Base-by-base conservation (phyloP, 1,139 yeast genomes). In the Kazachstania sp. region DNA sequence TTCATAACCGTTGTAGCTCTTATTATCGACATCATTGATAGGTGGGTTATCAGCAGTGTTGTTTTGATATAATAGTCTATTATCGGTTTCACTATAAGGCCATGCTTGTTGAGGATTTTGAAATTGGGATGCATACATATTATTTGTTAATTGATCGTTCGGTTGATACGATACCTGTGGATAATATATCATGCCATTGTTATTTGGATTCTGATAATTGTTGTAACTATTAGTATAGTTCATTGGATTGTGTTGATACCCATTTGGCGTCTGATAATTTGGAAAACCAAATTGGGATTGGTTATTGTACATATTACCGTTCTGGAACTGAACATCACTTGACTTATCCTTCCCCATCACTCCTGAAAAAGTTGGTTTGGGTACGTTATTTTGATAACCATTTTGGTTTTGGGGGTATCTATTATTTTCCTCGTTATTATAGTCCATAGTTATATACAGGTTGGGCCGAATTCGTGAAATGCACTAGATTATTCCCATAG, bases 361-460 rank as follows among this genome's bases (percentile, higher is more conserved):
- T 2, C 65, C 65, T 8, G 64, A 59, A 19, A 54, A 61, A 6
- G 62, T 52, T 1, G 65, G 65, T 41, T 50, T 56, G 5, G 65
- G 65, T 18, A 60, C 30, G 30, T 41, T 46, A 23, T 20, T 38
- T 11, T 20, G 5, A 16, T 39, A 37, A 1, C 30, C 18, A 38
- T 38, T 23, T 13, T 36, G 23, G 2, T 13, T n/a, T 3, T 23
- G 28, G 28, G 28, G 28, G 8, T 23, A 23, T 23, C 29, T 34
- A 15, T 20, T 39, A 37, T 18, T 41, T 16, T 30, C 6, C 3
- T 30, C 35, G 26, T 44, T 36, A 12, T 13, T 23, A 15, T 39
- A 44, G 15, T 39, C 29, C 46, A 44, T 44, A 15, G 9, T 19
- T 13, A n/a, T n/a, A n/a, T n/a, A n/a, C n/a, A n/a, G n/a, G n/a